Conservation (phyloP, 2,329 filamentous ascomycete genomes). For the Ophiosphaerella herpotricha region DNA sequence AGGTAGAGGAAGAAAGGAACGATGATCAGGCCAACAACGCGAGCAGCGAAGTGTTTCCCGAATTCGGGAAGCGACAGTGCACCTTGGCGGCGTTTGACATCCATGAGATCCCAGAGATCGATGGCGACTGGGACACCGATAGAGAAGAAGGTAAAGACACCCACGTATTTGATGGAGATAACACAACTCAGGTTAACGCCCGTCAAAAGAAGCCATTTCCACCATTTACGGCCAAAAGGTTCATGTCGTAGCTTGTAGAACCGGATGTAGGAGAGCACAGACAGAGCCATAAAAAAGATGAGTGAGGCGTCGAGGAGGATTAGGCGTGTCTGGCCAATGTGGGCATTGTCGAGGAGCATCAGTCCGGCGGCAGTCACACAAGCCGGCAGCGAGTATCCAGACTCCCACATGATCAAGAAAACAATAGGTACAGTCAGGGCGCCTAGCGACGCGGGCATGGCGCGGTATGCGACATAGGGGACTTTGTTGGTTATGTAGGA, state of each 20-base stretch:
- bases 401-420: conserved; percentile 99
- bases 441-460: conserved; percentile 88
- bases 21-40: conserved; percentile 82
- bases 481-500: conserved; percentile 97
- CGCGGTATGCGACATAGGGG: conserved; percentile 93
- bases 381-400: conserved; percentile 92
- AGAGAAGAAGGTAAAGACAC: conserved; percentile 94
- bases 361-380: conserved; percentile 84
- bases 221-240: conserved; percentile 94
- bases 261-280: conserved; percentile 89
- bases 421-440: conserved; percentile 91
- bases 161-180: conserved; percentile 98
- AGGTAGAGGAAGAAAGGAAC: conserved; percentile 97
- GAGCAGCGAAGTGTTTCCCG: conserved; percentile 85
- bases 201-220: conserved; percentile 98
- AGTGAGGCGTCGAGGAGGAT: conserved; percentile 94
- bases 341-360: conserved; percentile 94
- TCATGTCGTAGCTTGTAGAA: conserved; percentile 95
- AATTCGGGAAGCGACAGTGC: conserved; percentile 80
- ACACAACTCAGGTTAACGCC: conserved; percentile 95
- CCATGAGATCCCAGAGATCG: conserved; percentile 91
- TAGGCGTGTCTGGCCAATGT: conserved; percentile 92
- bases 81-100: conserved; percentile 83
- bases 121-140: conserved; percentile 93
- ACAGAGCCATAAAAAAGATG: conserved; percentile 94